A percentile compares a stretch with the other conserved stretches of the same genome.
Conservation (phyloP, 164 flowering plant genomes). For the Nelumbo lutea region DNA sequence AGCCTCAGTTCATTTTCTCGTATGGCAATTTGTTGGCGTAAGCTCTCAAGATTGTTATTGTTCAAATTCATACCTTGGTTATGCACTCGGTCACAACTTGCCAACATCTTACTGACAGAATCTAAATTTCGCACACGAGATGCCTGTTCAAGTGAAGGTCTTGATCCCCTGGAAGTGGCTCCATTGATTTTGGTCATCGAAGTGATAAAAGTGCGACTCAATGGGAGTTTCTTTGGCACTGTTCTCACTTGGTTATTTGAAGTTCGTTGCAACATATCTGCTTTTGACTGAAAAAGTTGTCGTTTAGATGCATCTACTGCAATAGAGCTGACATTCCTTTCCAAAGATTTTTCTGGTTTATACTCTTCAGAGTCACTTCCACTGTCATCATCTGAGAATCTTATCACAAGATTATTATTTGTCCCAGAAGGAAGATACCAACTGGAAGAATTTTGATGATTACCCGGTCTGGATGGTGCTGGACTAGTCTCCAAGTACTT, state of each 20-base stretch:
- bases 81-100: slow-evolving; percentile 25
- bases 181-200: slow-evolving; percentile 31
- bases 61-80: slow-evolving; percentile 29
- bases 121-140: slow-evolving; percentile 23
- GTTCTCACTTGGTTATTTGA: slow-evolving; percentile 20
- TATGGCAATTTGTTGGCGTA: slow-evolving; percentile 72
- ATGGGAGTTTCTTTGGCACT: slow-evolving; percentile 32
- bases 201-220: slow-evolving; percentile 28
- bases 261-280: slow-evolving; percentile 21
- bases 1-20: slow-evolving; percentile 69
- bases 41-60: slow-evolving; percentile 46
- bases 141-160: slow-evolving; percentile 26
- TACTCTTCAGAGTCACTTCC: slow-evolving; percentile 56
- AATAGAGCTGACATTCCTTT: slow-evolving; percentile 17
- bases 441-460: slow-evolving; percentile 11
- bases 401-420: slow-evolving; percentile 55
- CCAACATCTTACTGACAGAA: slow-evolving; percentile 19
- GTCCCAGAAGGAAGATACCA: slow-evolving; percentile 21
- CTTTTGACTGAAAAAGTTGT: slow-evolving; percentile 22
- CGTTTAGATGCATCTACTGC: slow-evolving; percentile 18
- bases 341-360: slow-evolving; percentile 18
- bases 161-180: slow-evolving; percentile 24
- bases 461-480: slow-evolving; percentile 23
- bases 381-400: slow-evolving; percentile 80
- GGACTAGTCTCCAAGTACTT: slow-evolving; percentile 28